Conservation (phyloP, 2,329 filamentous ascomycete species). For the Curvularia hawaiiensis region DNA sequence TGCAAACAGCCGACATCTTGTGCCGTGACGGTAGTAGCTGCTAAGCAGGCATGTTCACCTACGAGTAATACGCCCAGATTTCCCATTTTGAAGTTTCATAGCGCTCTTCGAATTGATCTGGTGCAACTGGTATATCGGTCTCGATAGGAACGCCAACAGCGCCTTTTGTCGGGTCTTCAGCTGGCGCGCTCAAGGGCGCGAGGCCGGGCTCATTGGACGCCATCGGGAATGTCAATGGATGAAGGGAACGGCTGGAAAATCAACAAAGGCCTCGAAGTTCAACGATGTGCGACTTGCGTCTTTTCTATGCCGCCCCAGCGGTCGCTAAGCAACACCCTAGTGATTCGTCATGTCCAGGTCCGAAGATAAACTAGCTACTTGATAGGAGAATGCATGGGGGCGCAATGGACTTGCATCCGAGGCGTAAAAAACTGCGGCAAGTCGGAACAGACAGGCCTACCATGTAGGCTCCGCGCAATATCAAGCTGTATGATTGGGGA, state of each 20-base stretch:
- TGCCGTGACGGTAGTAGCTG: background rate
- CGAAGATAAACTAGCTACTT: slow-evolving; percentile 14
- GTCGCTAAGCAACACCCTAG: slow-evolving; percentile 16
- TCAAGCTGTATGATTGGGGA: slow-evolving; percentile 5
- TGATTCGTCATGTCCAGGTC: slow-evolving; percentile 11
- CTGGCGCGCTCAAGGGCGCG: slow-evolving; percentile 27
- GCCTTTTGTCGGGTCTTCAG: slow-evolving; percentile 28
- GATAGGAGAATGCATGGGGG: slow-evolving; percentile 4
- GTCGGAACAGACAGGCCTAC: slow-evolving; percentile 4
- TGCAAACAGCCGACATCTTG: background rate
- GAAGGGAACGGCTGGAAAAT: background rate
- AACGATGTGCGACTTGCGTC: slow-evolving; percentile 3
- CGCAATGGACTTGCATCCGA: slow-evolving; percentile 3
- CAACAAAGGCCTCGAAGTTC: background rate
- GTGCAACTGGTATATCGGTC: slow-evolving; percentile 54
- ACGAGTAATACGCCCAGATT: slow-evolving; percentile 63
- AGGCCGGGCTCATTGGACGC: slow-evolving; percentile 32
- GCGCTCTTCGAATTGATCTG: slow-evolving; percentile 60
- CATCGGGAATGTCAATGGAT: slow-evolving; percentile 9
- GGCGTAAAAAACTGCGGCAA: slow-evolving; percentile 6
- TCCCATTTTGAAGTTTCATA: slow-evolving; percentile 60
- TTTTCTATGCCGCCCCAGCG: slow-evolving; percentile 10
- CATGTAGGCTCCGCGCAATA: background rate
- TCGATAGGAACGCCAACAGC: slow-evolving; percentile 23
- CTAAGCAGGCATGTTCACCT: slow-evolving; percentile 19